These are phyloP conservation scores for Trifolium subterraneum DNA, from an alignment of 306 rosid genomes.

Conservation along the genomic window DNA sequence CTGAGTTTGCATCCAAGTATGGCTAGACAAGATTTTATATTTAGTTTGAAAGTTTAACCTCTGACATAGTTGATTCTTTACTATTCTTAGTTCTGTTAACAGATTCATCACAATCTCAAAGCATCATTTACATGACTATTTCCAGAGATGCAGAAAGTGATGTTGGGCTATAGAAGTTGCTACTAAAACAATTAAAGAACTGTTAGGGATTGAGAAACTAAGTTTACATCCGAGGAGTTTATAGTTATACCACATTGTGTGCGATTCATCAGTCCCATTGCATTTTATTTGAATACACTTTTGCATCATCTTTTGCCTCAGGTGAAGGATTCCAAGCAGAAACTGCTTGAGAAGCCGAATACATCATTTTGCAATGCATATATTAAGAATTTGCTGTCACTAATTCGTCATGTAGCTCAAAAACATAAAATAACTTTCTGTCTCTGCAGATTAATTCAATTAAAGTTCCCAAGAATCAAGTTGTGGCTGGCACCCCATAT, in stretches of 20 bases:
- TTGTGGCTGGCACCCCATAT: slow-evolving; percentile 73
- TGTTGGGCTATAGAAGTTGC: slow-evolving; percentile 56
- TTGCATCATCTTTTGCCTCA: neutral
- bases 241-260: neutral
- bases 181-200: slow-evolving; percentile 54
- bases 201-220: slow-evolving; percentile 62
- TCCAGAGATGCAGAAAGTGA: slow-evolving; percentile 55
- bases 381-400: slow-evolving; percentile 39
- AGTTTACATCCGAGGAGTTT: slow-evolving; percentile 34
- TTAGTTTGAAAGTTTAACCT: neutral
- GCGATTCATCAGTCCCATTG: neutral
- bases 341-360: neutral
- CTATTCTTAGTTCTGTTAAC: neutral
- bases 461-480: slow-evolving; percentile 73
- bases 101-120: slow-evolving; percentile 3
- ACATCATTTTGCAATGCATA: neutral
- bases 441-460: slow-evolving; percentile 71
- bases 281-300: neutral
- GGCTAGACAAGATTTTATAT: slow-evolving; percentile 13
- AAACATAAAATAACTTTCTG: slow-evolving; percentile 60
- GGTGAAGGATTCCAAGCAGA: neutral
- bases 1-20: neutral
- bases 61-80: too few relatives aligned
- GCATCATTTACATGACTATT: slow-evolving; percentile 5
- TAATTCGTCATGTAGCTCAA: slow-evolving; percentile 76